Base-by-base conservation (phyloP, 306 rosid species). In the Quercus suber region DNA sequence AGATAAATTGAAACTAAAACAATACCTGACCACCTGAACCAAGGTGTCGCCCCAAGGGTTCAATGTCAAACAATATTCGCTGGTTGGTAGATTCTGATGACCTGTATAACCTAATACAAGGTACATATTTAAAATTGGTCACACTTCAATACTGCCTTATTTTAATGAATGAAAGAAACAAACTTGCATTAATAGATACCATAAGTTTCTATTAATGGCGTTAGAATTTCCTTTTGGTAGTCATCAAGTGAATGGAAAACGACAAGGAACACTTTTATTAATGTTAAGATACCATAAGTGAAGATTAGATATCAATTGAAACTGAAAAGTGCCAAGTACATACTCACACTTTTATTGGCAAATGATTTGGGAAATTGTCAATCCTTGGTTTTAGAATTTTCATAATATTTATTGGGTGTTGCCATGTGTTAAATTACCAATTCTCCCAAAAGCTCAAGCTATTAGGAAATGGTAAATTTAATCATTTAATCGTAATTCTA, bases 21-120 rank as follows among this genome's bases (percentile, higher is more conserved):
- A 41, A 64, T 86, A 92, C 99, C 99, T 95, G 99, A 77, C 99
- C 99, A 69, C 99, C 99, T 3, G 99, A 90, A 76, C 94, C 92
- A 78, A 95, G 99, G 86, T 90, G 81, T 83, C 65, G 88, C 51
- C 98, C 98, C 33, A 83, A 89, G 78, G 97, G 97, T 86, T 93
- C 99, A 75, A 93, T 86, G 88, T 95, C 99, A 82, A 95, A 93
- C 76, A 80, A 79, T 87, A 95, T 93, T 64, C 97, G 83, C 87
- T 95, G 98, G 83, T 95, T 95, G 88, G 99, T 95, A 85, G 77
- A 57, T 86, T 89, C 97, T 2, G 98, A 87, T 31, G 97, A 91
- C 79, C 98, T 88, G 83, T 95, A 95, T 74, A 95, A 80, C 87
- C 99, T 95, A 83, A 79, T 71, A 83, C 84, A 85, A 19, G 59